phyloP scores from a whole-genome alignment of 2,329 filamentous ascomycete species.

The Neurospora sp. region DNA sequence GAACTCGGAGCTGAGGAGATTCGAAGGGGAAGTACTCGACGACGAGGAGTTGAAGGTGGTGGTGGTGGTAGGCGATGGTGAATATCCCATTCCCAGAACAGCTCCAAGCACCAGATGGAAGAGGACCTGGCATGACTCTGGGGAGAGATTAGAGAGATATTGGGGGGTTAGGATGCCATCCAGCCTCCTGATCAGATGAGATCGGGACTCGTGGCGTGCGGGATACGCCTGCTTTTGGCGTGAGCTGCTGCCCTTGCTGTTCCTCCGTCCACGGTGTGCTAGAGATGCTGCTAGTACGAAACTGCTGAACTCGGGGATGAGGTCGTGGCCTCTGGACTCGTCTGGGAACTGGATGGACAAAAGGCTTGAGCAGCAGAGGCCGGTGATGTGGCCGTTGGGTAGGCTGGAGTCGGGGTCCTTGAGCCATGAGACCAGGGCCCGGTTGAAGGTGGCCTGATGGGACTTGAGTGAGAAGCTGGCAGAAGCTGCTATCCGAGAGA shows the following conservation, averaged over 20 bases:
- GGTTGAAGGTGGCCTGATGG: slow-evolving; percentile 15
- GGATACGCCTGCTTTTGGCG: neutral
- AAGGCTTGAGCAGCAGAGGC: slow-evolving; percentile 18
- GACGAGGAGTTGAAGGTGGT: neutral
- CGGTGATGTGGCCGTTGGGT: slow-evolving; percentile 21
- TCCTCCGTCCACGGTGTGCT: slow-evolving; percentile 16
- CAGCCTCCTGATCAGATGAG: slow-evolving; percentile 20
- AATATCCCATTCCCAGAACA: slow-evolving; percentile 21
- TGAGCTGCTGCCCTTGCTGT: slow-evolving; percentile 6
- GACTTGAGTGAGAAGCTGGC: slow-evolving; percentile 11
- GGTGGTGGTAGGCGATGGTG: slow-evolving; percentile 10
- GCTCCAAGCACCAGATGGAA: slow-evolving; percentile 22
- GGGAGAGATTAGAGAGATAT: slow-evolving; percentile 16
- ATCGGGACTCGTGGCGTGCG: slow-evolving; percentile 17
- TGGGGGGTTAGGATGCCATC: slow-evolving; percentile 23
- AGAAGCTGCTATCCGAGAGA: slow-evolving; percentile 14
- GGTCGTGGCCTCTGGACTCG: slow-evolving; percentile 10
- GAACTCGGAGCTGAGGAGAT: slow-evolving; percentile 17
- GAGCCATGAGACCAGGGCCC: slow-evolving; percentile 20
- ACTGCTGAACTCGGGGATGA: slow-evolving; percentile 19
- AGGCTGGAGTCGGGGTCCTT: slow-evolving; percentile 16
- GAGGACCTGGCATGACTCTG: slow-evolving; percentile 18
- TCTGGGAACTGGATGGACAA: slow-evolving; percentile 15
- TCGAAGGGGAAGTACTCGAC: slow-evolving; percentile 12
- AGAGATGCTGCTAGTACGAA: slow-evolving; percentile 22